These are phyloP conservation scores for Sugiyamaella mastotermitis DNA, from an alignment of 805 yeast genomes.

Conservation along the genomic window DNA sequence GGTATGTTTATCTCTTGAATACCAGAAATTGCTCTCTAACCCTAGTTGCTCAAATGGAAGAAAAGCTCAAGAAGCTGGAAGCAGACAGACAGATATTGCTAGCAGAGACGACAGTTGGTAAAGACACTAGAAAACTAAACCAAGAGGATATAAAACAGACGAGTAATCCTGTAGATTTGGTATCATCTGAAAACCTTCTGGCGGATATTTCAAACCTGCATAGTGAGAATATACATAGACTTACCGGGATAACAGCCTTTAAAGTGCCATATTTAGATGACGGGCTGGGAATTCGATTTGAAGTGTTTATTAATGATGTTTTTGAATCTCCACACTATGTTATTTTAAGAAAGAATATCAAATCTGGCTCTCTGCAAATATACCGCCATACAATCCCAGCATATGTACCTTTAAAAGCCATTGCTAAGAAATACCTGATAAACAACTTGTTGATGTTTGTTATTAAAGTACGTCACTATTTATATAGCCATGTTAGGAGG, in stretches of 20 bases:
- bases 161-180: not conserved
- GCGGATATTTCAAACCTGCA: not conserved
- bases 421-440: constrained; percentile 12
- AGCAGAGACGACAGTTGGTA: not conserved
- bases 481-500: constrained; percentile 65
- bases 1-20: not conserved
- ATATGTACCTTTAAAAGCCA: constrained; percentile 11
- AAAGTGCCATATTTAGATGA: constrained; percentile 6
- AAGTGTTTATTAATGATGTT: constrained; percentile 9
- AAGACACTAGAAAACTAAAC: too few species aligned
- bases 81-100: not conserved
- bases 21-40: not conserved
- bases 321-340: constrained; percentile 19
- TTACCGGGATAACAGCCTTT: constrained; percentile 21
- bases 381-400: constrained; percentile 18
- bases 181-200: not conserved
- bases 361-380: constrained; percentile 8
- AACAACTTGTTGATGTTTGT: constrained; percentile 14
- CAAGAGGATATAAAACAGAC: not conserved
- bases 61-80: not conserved
- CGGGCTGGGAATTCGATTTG: constrained; percentile 20
- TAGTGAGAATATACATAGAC: constrained; percentile 14
- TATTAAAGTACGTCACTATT: constrained; percentile 29
- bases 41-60: not conserved
- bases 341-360: constrained; percentile 7